A percentile compares a stretch with the other conserved stretches of the same genome.
These are phyloP conservation scores for Aquilaria malaccensis DNA, from an alignment of 345 rosid species.

Conservation along the genomic window DNA sequence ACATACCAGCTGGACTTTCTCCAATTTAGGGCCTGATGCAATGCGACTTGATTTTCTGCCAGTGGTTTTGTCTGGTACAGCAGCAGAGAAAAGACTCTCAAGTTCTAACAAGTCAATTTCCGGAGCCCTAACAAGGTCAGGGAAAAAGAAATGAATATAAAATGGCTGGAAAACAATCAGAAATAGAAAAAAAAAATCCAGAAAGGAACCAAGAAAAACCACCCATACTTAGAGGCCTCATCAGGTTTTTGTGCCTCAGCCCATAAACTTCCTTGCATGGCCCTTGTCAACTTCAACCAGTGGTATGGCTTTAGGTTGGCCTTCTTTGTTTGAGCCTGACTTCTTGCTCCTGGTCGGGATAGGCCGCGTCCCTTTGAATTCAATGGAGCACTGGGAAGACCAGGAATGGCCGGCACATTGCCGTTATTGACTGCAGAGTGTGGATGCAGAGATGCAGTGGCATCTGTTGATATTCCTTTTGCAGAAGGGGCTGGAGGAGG, in stretches of 20 bases:
- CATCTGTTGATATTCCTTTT: slow-evolving; percentile 23
- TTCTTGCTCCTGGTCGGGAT: slow-evolving; percentile 34
- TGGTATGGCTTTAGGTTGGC: slow-evolving; percentile 76
- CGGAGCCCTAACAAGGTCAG: slow-evolving; percentile 48
- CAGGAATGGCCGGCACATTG: slow-evolving; percentile 59
- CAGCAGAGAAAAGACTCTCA: slow-evolving; percentile 71
- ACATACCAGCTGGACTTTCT: slow-evolving; percentile 86
- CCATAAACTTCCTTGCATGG: slow-evolving; percentile 85
- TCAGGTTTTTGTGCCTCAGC: slow-evolving; percentile 74
- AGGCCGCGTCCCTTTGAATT: slow-evolving; percentile 44
- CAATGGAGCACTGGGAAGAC: slow-evolving; percentile 40
- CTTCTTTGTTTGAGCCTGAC: slow-evolving; percentile 48
- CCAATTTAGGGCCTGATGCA: slow-evolving; percentile 41
- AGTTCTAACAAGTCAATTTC: slow-evolving; percentile 77
- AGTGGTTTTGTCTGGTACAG: slow-evolving; percentile 33
- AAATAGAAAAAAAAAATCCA: not conserved
- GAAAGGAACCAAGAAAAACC: slow-evolving; percentile 3
- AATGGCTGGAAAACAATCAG: slow-evolving; percentile 6
- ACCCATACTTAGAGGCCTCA: slow-evolving; percentile 55
- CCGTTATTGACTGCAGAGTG: slow-evolving; percentile 30
- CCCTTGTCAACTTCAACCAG: slow-evolving; percentile 87
- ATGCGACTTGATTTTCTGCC: slow-evolving; percentile 46
- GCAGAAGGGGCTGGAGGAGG: slow-evolving; percentile 53
- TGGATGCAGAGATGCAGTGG: slow-evolving; percentile 21
- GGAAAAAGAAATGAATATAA: slow-evolving; percentile 15